phyloP scores from a whole-genome alignment of 2,329 filamentous ascomycete genomes.

The Fusarium agapanthi region DNA sequence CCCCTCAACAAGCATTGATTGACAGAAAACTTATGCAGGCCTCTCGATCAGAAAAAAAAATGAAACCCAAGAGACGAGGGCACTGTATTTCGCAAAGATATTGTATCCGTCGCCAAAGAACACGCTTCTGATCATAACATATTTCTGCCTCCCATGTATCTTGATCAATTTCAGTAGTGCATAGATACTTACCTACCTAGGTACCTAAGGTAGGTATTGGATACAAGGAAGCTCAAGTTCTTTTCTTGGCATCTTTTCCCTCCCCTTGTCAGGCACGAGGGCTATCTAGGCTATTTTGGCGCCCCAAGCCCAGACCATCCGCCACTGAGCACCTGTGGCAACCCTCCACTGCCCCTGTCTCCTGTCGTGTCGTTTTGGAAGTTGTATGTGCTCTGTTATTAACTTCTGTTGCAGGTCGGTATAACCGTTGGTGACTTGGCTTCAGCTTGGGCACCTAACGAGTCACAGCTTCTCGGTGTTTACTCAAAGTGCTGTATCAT shows the following conservation, averaged over 20 bases:
- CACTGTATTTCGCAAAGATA: background rate
- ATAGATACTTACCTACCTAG: background rate
- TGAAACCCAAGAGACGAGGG: background rate
- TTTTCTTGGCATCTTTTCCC: background rate
- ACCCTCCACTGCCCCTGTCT: slow-evolving; percentile 25
- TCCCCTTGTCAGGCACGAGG: slow-evolving; percentile 16
- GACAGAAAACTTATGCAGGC: slow-evolving; percentile 9
- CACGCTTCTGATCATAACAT: background rate
- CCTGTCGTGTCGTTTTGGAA: slow-evolving; percentile 11
- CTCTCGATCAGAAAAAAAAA: background rate
- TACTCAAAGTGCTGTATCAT: background rate
- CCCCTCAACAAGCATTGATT: slow-evolving; percentile 16
- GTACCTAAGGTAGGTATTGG: no score
- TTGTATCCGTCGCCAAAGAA: background rate
- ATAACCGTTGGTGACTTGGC: slow-evolving; percentile 9
- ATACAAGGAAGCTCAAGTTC: background rate
- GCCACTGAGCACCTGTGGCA: slow-evolving; percentile 23
- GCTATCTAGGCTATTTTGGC: slow-evolving; percentile 22
- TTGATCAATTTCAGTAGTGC: background rate
- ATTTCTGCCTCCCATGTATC: background rate
- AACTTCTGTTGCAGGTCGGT: background rate
- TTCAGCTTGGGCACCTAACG: slow-evolving; percentile 28
- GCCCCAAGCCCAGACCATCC: background rate
- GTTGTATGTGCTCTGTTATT: slow-evolving; percentile 5
- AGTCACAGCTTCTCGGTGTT: slow-evolving; percentile 14